Evolutionary conservation across 108 stramenopile species (phyloP), one percentile per base, ranked within the genome.

Genomic region (Pseudonitzschia pungens): DNA sequence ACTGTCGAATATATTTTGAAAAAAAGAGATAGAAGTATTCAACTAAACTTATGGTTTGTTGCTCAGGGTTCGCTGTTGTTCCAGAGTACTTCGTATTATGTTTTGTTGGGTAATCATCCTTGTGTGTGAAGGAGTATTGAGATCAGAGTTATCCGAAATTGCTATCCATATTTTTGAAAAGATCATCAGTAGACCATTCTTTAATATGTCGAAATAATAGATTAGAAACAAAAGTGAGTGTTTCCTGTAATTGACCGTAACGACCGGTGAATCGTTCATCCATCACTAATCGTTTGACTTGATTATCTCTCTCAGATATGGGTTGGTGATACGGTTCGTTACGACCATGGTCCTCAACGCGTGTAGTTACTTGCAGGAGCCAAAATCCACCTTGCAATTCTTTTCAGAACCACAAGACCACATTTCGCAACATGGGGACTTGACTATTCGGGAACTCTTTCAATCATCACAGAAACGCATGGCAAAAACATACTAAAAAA

Each of bases 341-440:
- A 45, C 21, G 67, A 70, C 72, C 74, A 83, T 85, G 78, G 84
- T 85, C 84, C 77, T 53, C 84, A 85, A 80, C 81, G 84, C 81
- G 69, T 85, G 77, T 85, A 81, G 81, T 79, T 85, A 74, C 71
- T 81, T 75, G 74, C 80, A 81, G 55, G 65, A 72, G 40, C 54
- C 20, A 31, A 41, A 31, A 45, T 63, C 68, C 40, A 33, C 24
- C 16, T 69, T 18, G 36, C 24, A 20, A 28, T 76, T 60, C 75
- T 68, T 76, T 74, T 71, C 81, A 73, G 70, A 79, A 69, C 31
- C 69, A 36, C 42, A 75, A 50, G 69, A 32, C 40, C 22, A 40
- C 45, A 71, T 59, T 33, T 62, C 53, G 69, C 69, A 36, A 51
- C 29, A 45, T 55, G 15, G 57, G 71, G 55, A 68, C 52, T 42